Evolutionary conservation across 2,329 filamentous ascomycete species (phyloP), one percentile per base, ranked within the genome.

Genomic region (Diaporthe humulicola): DNA sequence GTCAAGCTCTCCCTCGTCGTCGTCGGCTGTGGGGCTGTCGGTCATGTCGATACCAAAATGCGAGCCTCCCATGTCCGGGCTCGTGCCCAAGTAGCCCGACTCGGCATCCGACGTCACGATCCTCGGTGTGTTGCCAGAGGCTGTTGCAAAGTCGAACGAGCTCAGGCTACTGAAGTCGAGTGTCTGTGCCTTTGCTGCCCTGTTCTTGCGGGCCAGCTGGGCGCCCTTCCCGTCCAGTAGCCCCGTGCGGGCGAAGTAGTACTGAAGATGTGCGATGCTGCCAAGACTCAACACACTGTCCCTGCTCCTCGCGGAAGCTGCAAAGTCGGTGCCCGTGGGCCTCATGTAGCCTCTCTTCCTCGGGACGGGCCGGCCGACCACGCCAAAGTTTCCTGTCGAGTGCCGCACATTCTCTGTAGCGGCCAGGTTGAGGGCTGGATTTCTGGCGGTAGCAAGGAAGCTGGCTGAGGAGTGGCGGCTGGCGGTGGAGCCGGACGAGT

Each of bases 251-350:
- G 97, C 96, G 86, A 99, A 99, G 85, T 98, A 99, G 85, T 98
- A 98, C 84, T 99, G 97, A 81, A 99, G 87, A 86, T 99, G 97
- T 73, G 96, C 95, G 80, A 99, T 99, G 84, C 96, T 98, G 72
- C 97, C 97, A 76, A 99, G 86, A 81, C 95, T 98, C 91, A 98
- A 93, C 78, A 99, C 97, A 82, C 96, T 98, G 83, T 99, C 96
- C 77, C 97, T 90, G 69, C 95, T 95, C 81, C 92, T 92, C 61
- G 97, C 97, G 73, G 96, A 98, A 75, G 94, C 93, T 36, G 97
- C 95, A 83, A 98, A 99, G 80, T 95, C 91, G 70, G 94, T 97
- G 71, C 93, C 94, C 82, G 95, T 93, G 0, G 96, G 95, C 67
- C 96, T 91, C 86, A 97, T 94, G 85, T 96, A 98, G 57, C 96